Evolutionary conservation across 345 rosid genomes (phyloP), one percentile per base, ranked within the genome.

Genomic region (Kandelia obovata): DNA sequence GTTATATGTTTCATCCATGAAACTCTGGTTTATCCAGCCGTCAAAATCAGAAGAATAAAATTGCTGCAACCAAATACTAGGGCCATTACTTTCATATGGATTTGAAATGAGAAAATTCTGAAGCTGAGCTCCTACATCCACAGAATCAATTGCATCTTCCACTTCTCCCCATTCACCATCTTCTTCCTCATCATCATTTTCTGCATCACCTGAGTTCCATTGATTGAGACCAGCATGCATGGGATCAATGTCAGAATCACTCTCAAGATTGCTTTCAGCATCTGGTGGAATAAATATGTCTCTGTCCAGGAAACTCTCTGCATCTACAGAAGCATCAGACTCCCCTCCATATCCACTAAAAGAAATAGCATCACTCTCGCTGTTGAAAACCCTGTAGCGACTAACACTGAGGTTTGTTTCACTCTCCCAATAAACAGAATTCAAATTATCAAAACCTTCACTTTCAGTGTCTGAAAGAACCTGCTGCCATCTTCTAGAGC

Each of bases 181-280:
- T 31, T 76, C 89, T 13, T 79, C 77, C 5, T 69, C 83, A 8
- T 75, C 73, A 1, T 72, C 86, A 64, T 84, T 91, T 68, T 82
- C 83, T 32, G 27, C 79, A n/a, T 85, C 87, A 81, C 85, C 96
- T 11, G 84, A 86, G 79, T 75, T 73, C 98, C 98, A 91, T 21
- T 75, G 98, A 80, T 69, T 73, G 53, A 82, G 65, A 77, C 90
- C 91, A 74, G 97, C 88, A 69, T 83, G 86, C 98, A 94, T 91
- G 1, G 98, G 98, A 83, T 94, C 98, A 58, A 94, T 91, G 79
- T 91, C 97, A 71, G 88, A 79, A 73, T 89, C 97, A 73, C 86
- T 88, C 49, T 86, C 86, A 70, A 81, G 21, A 73, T 84, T 82
- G 70, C 88, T 87, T 69, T 72, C 79, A 53, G 75, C 80, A 23